Conservation (phyloP, 1,284 basidiomycete genomes). For the Microbotryum silenes-acaulis region DNA sequence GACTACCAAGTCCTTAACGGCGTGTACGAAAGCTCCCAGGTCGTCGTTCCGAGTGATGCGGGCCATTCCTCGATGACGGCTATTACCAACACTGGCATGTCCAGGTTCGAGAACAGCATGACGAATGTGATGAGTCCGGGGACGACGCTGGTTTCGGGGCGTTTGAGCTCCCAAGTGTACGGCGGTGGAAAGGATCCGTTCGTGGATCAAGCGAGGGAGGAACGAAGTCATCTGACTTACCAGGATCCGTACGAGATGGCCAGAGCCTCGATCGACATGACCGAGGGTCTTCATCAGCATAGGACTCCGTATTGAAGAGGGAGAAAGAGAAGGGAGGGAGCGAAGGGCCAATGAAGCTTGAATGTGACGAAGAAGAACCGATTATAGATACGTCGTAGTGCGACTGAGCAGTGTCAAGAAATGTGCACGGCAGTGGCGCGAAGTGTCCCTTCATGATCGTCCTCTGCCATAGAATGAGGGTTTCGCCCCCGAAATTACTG, state of each 20-base stretch:
- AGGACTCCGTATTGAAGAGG: background rate
- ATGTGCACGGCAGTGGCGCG: too few relatives aligned
- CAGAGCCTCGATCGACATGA: conserved; percentile 1
- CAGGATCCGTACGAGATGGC: conserved; percentile 25
- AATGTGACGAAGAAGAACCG: too few relatives aligned
- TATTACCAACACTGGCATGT: background rate
- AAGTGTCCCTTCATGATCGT: too few relatives aligned
- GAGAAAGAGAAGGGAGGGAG: too few relatives aligned
- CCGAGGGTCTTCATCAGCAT: background rate
- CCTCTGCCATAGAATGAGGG: too few relatives aligned
- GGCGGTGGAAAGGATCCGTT: conserved; percentile 17
- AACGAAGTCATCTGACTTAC: background rate
- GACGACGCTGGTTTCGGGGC: too few relatives aligned
- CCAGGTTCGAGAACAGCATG: background rate
- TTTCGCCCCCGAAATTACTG: too few relatives aligned
- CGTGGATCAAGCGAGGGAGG: conserved; percentile 9
- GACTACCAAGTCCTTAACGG: background rate
- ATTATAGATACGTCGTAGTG: too few relatives aligned
- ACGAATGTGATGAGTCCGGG: background rate
- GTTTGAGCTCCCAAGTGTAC: too few relatives aligned
- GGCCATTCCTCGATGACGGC: conserved; percentile 12
- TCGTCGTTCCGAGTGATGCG: background rate
- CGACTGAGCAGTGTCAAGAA: too few relatives aligned
- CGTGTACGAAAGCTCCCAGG: conserved; percentile 6
- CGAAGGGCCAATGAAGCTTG: too few relatives aligned